Percentiles rank a stretch among this genome's conserved stretches.
phyloP scores from a whole-genome alignment of 2,329 filamentous ascomycete genomes.

The Phialophora tarda region DNA sequence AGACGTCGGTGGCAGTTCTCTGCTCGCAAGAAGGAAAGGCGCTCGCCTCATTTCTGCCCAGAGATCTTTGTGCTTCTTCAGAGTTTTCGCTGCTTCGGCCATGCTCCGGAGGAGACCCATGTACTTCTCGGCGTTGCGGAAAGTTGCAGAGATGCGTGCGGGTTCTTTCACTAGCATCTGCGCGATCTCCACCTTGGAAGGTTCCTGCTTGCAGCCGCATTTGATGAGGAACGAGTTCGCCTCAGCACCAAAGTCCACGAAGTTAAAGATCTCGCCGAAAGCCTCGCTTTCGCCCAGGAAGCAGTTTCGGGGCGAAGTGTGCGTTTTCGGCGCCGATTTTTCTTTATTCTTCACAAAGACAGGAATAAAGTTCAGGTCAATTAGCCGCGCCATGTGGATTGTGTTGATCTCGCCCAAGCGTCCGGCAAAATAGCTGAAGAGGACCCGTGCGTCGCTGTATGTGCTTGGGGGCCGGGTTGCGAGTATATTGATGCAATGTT shows the following conservation, averaged over 20 bases:
- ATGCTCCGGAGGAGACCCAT: conserved; percentile 79
- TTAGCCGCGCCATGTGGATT: conserved; percentile 64
- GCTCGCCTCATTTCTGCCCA: conserved; percentile 76
- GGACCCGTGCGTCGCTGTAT: conserved; percentile 66
- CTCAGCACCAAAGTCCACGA: conserved; percentile 88
- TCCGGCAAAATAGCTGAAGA: conserved; percentile 84
- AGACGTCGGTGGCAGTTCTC: conserved; percentile 63
- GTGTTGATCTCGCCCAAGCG: conserved; percentile 75
- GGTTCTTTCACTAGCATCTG: conserved; percentile 83
- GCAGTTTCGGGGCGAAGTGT: conserved; percentile 72
- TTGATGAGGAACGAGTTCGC: conserved; percentile 88
- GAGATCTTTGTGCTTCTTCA: conserved; percentile 80
- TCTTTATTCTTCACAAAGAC: conserved; percentile 51
- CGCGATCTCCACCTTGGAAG: conserved; percentile 84
- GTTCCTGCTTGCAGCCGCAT: conserved; percentile 89
- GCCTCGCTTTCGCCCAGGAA: conserved; percentile 76
- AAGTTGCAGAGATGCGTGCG: conserved; percentile 75
- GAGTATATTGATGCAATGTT: conserved; percentile 75
- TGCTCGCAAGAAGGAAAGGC: conserved; percentile 81
- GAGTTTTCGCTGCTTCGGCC: conserved; percentile 69
- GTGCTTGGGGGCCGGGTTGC: conserved; percentile 73
- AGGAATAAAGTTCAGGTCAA: conserved; percentile 73
- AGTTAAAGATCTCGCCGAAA: conserved; percentile 93
- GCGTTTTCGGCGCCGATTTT: conserved; percentile 53
- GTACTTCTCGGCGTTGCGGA: conserved; percentile 86